Conservation (phyloP, 257 asterid genomes). For the Solanum medicagineum region DNA sequence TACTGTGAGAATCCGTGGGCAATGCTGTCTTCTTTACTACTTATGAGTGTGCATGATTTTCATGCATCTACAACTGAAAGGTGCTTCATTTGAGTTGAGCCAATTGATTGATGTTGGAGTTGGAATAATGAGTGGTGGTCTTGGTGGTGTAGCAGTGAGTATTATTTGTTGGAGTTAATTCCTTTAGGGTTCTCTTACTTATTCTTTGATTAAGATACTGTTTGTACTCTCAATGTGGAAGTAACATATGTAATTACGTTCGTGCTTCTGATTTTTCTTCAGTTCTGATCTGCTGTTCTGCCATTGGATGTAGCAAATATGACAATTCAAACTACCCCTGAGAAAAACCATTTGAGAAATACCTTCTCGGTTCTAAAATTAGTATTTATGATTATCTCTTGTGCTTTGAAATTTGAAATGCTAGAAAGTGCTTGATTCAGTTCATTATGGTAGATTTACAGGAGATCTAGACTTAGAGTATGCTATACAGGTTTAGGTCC, state of each 20-base stretch:
- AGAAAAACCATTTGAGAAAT: constrained; percentile 46
- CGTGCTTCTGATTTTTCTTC: not conserved
- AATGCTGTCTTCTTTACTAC: constrained; percentile 79
- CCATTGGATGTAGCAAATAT: constrained; percentile 90
- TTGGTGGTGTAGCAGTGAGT: constrained; percentile 77
- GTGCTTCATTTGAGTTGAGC: constrained; percentile 32
- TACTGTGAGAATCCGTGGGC: constrained; percentile 72
- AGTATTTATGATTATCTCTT: constrained; percentile 20
- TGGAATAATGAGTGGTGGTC: constrained; percentile 81
- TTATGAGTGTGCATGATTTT: constrained; percentile 66
- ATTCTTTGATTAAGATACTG: not conserved
- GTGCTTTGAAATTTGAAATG: not conserved
- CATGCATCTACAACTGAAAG: constrained; percentile 53
- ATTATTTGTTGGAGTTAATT: not conserved
- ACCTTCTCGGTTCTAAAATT: constrained; percentile 49
- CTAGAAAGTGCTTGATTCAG: constrained; percentile 8
- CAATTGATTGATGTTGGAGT: constrained; percentile 62
- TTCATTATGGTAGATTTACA: constrained; percentile 48
- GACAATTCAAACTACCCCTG: constrained; percentile 65
- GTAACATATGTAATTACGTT: not conserved
- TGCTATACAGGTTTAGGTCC: constrained; percentile 92
- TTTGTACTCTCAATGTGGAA: not conserved
- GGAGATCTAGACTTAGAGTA: constrained; percentile 65
- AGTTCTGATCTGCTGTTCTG: constrained; percentile 59
- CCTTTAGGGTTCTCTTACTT: not conserved